These are phyloP conservation scores for Aspergillus sp. DNA, from an alignment of 2,329 filamentous ascomycete genomes.

Conservation along the genomic window DNA sequence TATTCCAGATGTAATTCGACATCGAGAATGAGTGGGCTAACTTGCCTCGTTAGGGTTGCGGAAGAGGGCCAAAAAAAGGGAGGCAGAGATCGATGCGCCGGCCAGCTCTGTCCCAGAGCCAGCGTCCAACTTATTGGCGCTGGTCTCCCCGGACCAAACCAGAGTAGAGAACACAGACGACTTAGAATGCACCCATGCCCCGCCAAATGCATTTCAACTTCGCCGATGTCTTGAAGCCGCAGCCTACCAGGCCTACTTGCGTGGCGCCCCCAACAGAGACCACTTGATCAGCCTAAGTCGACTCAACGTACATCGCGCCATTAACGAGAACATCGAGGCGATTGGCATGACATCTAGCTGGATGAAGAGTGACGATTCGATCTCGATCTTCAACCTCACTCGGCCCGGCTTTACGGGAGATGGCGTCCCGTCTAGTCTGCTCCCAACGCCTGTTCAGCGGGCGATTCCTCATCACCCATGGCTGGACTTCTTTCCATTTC, in stretches of 20 bases:
- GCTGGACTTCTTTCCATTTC: slow-evolving; percentile 32
- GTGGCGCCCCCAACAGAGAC: slow-evolving; percentile 2
- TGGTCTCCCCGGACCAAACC: no score
- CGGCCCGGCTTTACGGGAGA: not conserved
- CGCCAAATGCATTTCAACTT: not conserved
- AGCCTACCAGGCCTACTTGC: not conserved
- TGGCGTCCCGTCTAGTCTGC: slow-evolving; percentile 23
- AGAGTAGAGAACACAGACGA: not conserved
- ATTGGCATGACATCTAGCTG: slow-evolving; percentile 23
- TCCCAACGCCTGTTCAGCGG: slow-evolving; percentile 39
- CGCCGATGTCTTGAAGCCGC: not conserved
- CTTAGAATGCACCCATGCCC: slow-evolving; percentile 2
- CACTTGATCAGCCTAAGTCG: slow-evolving; percentile 32
- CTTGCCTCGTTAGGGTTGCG: not conserved
- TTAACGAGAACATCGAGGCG: slow-evolving; percentile 26
- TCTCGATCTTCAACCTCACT: slow-evolving; percentile 22
- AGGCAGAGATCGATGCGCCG: no score
- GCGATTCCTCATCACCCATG: slow-evolving; percentile 40
- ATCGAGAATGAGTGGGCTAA: not conserved
- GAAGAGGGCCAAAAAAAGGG: no score
- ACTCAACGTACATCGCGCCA: slow-evolving; percentile 35
- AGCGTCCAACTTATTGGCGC: no score
- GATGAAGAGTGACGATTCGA: slow-evolving; percentile 19
- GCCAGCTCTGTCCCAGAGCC: not conserved
- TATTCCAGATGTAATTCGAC: not conserved